Base-by-base conservation (phyloP, 257 asterid genomes). In the Eustoma russellianum region DNA sequence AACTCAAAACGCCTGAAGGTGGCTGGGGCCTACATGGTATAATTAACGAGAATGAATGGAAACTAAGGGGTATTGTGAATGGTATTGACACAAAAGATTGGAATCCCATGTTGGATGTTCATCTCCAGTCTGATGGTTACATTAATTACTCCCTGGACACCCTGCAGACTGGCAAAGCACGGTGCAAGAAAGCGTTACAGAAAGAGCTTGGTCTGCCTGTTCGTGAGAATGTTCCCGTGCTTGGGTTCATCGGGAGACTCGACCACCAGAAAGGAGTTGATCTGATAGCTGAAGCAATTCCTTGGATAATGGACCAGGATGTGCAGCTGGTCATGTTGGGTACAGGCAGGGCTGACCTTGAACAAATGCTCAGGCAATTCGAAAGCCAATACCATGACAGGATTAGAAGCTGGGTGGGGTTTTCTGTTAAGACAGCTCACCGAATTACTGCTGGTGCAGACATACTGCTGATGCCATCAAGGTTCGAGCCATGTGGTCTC, bases 401-500 rank as follows among this genome's bases (percentile, higher is more conserved):
- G 50, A 83, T 72, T 30, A 59, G 98, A 41, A 95, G 97, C 34
- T 88, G 97, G 97, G 98, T 88, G 0, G 98, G 98, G 11, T 92
- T 92, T 61, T 92, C 94, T 0, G 94, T 92, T 43, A 79, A 70
- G 75, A 88, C 81, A 0, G 92, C 95, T 46, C 97, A 92, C 52
- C 72, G 95, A 51, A 92, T 92, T 53, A 92, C 97, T 7, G 98
- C 94, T 9, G 98, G 94, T 2, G 88, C 74, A 0, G 97, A 92
- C 64, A 67, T 88, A 51, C 76, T 92, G 51, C 68, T 92, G 68
- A 88, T 92, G 97, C 98, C 98, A 0, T 92, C 98, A 1, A 80
- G 97, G 49, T 92, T 88, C 41, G 98, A 92, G 72, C 98, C 98
- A 1, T 92, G 98, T 50, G 97, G 98, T 57, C 77, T 92, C 61